phyloP scores from a whole-genome alignment of 2,329 filamentous ascomycete species.

The Colletotrichum endophyticum region DNA sequence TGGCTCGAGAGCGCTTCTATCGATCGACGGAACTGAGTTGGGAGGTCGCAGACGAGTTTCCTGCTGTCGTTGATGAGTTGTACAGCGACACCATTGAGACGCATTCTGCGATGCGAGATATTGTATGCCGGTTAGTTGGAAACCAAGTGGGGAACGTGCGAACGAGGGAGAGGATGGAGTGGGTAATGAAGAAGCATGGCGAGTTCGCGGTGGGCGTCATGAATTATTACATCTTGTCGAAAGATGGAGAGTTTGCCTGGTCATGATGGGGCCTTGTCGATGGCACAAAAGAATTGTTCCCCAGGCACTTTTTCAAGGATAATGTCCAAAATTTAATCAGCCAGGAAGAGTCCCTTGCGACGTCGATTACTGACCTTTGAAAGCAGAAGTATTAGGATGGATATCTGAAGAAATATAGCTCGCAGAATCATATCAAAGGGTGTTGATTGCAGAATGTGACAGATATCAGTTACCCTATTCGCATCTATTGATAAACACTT shows the following conservation, averaged over 20 bases:
- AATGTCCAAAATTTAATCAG: neutral
- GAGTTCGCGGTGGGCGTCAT: slow-evolving; percentile 22
- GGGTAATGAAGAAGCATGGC: slow-evolving; percentile 26
- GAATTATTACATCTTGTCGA: neutral
- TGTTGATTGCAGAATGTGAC: too few relatives aligned
- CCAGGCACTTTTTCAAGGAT: neutral
- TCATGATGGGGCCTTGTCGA: neutral
- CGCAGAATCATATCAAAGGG: too few relatives aligned
- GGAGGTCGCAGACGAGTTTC: slow-evolving; percentile 19
- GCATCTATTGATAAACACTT: too few relatives aligned
- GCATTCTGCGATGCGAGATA: slow-evolving; percentile 25
- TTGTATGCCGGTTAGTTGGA: slow-evolving; percentile 23
- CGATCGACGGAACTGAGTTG: slow-evolving; percentile 21
- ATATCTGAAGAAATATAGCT: too few relatives aligned
- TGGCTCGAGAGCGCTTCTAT: slow-evolving; percentile 34
- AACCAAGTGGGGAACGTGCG: neutral
- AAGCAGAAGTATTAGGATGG: too few relatives aligned
- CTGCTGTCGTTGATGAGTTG: slow-evolving; percentile 27
- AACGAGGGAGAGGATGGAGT: slow-evolving; percentile 11
- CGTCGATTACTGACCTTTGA: neutral
- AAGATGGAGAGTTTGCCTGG: neutral
- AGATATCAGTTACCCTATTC: fast-evolving
- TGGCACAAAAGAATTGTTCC: neutral
- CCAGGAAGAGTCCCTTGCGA: neutral
- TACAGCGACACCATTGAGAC: slow-evolving; percentile 21